Conservation (phyloP, 352 stramenopile species). For the Phytopythium chamaehyphon region DNA sequence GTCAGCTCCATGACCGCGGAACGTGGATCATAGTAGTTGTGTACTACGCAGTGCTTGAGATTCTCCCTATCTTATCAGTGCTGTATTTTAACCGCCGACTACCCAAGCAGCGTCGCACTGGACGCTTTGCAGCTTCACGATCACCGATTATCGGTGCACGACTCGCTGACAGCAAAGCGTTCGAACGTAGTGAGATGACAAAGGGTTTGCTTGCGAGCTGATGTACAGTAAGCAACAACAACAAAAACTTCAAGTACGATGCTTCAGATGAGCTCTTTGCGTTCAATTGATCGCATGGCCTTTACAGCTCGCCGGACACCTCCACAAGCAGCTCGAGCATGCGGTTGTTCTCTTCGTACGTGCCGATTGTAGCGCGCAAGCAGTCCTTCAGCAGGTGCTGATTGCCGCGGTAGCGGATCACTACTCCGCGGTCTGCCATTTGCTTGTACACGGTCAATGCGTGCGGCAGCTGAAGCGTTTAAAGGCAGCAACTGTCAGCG, state of each 20-base stretch:
- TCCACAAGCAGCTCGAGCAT: slow-evolving; percentile 87
- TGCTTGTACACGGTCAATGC: slow-evolving; percentile 93
- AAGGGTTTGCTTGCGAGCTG: slow-evolving; percentile 31
- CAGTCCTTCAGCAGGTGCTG: slow-evolving; percentile 95
- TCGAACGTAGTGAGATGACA: slow-evolving; percentile 9
- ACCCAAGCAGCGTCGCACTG: slow-evolving; percentile 32
- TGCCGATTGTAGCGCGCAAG: slow-evolving; percentile 94
- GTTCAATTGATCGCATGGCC: no score
- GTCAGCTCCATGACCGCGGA: slow-evolving; percentile 68
- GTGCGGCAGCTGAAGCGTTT: slow-evolving; percentile 57
- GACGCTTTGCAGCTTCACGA: slow-evolving; percentile 23
- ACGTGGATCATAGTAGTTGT: slow-evolving; percentile 80
- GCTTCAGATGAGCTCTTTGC: no score
- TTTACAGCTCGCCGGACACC: slow-evolving; percentile 53
- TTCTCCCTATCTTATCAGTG: slow-evolving; percentile 69
- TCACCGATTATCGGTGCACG: slow-evolving; percentile 34
- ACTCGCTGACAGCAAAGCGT: slow-evolving; percentile 52
- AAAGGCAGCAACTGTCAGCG: not conserved
- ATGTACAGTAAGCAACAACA: not conserved
- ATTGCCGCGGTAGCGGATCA: slow-evolving; percentile 96
- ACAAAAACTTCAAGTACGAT: no score
- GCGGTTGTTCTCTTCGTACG: slow-evolving; percentile 89
- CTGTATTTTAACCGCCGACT: slow-evolving; percentile 84
- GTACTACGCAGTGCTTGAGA: slow-evolving; percentile 80
- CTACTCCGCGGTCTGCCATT: slow-evolving; percentile 91